Evolutionary conservation across 208 protist genomes (phyloP).

Genomic region (Naegleria fowleri): DNA sequence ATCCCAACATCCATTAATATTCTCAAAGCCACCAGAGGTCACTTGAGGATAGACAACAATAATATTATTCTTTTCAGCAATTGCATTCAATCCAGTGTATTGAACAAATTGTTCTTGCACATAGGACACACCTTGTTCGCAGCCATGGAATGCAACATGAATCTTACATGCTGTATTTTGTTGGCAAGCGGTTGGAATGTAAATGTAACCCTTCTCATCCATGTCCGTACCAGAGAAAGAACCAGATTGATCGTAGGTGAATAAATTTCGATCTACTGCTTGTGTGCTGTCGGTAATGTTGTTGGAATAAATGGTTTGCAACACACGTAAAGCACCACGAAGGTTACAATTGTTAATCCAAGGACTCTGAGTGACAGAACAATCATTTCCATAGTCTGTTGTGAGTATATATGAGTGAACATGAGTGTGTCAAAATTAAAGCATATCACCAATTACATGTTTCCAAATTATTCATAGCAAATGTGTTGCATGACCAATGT

Average conservation of each 20-base stretch:
- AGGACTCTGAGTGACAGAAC: background rate
- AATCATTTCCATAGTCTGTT: slow-evolving; percentile 1
- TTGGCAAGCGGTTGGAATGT: slow-evolving; percentile 31
- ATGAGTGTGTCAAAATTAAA: slow-evolving; percentile 32
- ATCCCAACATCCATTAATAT: slow-evolving; percentile 47
- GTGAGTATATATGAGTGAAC: too few species aligned
- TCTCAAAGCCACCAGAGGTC: slow-evolving; percentile 13
- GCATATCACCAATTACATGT: slow-evolving; percentile 21
- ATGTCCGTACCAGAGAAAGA: background rate
- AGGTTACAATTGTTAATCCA: slow-evolving; percentile 15
- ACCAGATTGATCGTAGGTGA: slow-evolving; percentile 13
- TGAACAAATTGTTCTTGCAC: slow-evolving; percentile 34
- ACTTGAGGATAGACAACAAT: slow-evolving; percentile 48
- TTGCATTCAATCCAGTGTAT: slow-evolving; percentile 40
- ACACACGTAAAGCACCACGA: background rate
- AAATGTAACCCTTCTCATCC: slow-evolving; percentile 11
- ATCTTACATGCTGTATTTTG: slow-evolving; percentile 28
- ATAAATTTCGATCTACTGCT: background rate
- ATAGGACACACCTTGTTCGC: slow-evolving; percentile 31
- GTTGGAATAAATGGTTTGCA: background rate
- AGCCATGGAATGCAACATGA: slow-evolving; percentile 49
- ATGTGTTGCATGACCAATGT: too few species aligned
- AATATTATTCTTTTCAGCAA: slow-evolving; percentile 50
- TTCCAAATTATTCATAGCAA: too few species aligned
- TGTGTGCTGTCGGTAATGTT: too few species aligned